Conservation (phyloP, 2,329 filamentous ascomycete species). For the Talaromyces pinophilus region DNA sequence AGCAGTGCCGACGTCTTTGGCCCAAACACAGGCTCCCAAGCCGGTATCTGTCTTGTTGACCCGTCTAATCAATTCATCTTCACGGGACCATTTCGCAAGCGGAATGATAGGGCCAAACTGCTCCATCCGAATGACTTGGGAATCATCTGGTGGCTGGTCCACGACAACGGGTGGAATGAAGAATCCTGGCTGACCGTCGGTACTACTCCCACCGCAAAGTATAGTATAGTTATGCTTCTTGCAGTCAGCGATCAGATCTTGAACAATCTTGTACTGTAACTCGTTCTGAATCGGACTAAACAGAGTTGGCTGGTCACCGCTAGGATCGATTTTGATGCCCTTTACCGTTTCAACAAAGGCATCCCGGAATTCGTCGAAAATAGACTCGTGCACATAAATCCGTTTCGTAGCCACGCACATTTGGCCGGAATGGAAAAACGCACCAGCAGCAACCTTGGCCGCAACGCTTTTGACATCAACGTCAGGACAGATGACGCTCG, state of each 20-base stretch:
- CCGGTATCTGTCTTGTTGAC: background rate
- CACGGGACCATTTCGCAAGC: background rate
- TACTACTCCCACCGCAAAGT: background rate
- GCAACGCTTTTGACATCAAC: background rate
- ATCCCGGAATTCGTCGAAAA: background rate
- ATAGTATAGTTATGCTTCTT: background rate
- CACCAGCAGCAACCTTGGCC: background rate
- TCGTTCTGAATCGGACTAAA: background rate
- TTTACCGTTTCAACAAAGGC: background rate
- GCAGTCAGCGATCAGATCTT: background rate
- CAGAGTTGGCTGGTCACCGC: background rate
- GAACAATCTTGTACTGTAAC: background rate
- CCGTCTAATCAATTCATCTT: background rate
- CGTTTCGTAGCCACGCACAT: background rate
- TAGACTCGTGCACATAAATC: background rate
- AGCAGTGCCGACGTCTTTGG: background rate
- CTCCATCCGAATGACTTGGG: background rate
- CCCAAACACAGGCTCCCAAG: background rate
- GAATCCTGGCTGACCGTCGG: background rate
- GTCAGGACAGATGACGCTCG: background rate
- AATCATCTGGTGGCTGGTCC: conserved; percentile 2
- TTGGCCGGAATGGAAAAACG: background rate
- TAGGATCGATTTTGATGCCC: background rate
- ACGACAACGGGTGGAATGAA: background rate
- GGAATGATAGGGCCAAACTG: conserved; percentile 1